phyloP scores from a whole-genome alignment of 2,329 filamentous ascomycete genomes.

The Exophiala oligosperma region DNA sequence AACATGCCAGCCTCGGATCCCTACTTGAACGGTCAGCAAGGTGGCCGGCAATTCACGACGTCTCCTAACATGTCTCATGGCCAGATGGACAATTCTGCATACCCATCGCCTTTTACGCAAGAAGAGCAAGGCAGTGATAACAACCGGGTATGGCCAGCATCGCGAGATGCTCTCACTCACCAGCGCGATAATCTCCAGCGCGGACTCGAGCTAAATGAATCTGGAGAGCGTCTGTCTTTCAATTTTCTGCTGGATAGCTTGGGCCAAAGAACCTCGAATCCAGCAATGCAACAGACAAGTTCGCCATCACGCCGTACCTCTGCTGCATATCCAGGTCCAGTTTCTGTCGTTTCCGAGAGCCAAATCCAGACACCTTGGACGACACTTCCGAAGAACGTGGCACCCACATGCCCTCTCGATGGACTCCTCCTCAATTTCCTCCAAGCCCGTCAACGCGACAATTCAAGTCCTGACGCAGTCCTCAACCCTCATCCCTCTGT shows the following conservation, averaged over 20 bases:
- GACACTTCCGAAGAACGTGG: constrained; percentile 58
- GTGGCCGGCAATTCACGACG: constrained; percentile 31
- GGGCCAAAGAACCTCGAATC: constrained; percentile 54
- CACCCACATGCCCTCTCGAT: constrained; percentile 75
- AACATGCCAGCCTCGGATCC: constrained; percentile 12
- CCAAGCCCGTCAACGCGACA: constrained; percentile 64
- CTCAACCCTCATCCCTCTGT: constrained; percentile 81
- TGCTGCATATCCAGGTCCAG: constrained; percentile 26
- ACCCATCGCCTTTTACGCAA: constrained; percentile 8
- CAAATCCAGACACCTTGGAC: constrained; percentile 35
- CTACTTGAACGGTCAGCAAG: constrained; percentile 35
- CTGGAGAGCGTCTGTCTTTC: constrained; percentile 66
- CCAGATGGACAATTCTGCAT: constrained; percentile 10
- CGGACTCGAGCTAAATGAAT: constrained; percentile 58
- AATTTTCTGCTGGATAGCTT: constrained; percentile 69
- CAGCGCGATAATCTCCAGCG: constrained; percentile 40
- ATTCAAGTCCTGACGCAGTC: constrained; percentile 64
- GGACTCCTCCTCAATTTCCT: constrained; percentile 78
- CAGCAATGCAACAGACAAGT: background rate
- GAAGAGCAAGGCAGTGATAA: constrained; percentile 9
- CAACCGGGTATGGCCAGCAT: constrained; percentile 14
- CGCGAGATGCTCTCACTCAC: constrained; percentile 42
- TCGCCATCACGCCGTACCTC: constrained; percentile 13
- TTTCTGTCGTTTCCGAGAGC: constrained; percentile 26
- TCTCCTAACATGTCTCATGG: constrained; percentile 28